Percentiles rank a stretch among this genome's conserved stretches.
Conservation (phyloP, 2,329 filamentous ascomycete genomes). For the Cadophora malorum region DNA sequence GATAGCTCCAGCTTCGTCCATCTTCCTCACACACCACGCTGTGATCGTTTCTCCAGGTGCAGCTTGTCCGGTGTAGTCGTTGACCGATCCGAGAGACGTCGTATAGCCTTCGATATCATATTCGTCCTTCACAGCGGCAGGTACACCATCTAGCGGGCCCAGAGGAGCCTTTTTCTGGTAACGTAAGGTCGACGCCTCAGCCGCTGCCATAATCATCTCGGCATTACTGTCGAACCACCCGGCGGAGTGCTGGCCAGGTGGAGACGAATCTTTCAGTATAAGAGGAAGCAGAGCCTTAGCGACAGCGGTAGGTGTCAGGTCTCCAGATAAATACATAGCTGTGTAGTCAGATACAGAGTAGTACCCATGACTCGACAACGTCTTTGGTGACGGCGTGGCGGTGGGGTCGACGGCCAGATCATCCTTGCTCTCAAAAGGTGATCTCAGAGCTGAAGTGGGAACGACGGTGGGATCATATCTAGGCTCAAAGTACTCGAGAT, state of each 20-base stretch:
- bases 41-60: constrained; percentile 29
- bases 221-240: constrained; percentile 73
- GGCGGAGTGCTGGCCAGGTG: constrained; percentile 67
- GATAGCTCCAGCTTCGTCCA: constrained; percentile 71
- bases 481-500: constrained; percentile 34
- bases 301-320: constrained; percentile 74
- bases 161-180: constrained; percentile 70
- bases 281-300: constrained; percentile 73
- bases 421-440: constrained; percentile 24
- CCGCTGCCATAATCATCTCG: constrained; percentile 68
- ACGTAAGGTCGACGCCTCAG: constrained; percentile 73
- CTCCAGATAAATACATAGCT: constrained; percentile 71
- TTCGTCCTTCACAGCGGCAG: constrained; percentile 84
- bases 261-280: constrained; percentile 63
- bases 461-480: constrained; percentile 35
- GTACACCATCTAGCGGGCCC: constrained; percentile 78
- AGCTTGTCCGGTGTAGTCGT: constrained; percentile 30
- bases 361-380: constrained; percentile 51
- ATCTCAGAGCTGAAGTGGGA: constrained; percentile 19
- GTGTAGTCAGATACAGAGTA: constrained; percentile 81
- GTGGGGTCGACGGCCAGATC: neutral
- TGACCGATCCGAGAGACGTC: constrained; percentile 31
- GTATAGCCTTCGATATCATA: constrained; percentile 42
- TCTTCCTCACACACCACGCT: constrained; percentile 33
- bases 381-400: neutral